These are phyloP conservation scores for Leishmania martiniquensis DNA, from an alignment of 208 protist genomes.

Conservation along the genomic window DNA sequence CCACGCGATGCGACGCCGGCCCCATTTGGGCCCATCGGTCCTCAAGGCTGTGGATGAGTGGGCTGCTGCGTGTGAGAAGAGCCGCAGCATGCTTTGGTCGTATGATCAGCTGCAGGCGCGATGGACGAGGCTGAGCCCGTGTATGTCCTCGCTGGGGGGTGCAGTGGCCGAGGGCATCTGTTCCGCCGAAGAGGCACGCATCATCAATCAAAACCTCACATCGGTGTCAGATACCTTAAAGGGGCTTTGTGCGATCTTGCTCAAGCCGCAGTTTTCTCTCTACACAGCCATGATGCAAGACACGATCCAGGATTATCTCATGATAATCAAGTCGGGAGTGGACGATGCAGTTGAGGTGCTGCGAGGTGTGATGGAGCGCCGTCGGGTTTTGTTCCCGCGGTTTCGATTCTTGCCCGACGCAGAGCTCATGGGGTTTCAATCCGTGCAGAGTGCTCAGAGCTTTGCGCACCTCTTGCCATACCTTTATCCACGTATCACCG, in stretches of 20 bases:
- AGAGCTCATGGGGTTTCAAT: constrained; percentile 84
- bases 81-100: constrained; percentile 47
- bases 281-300: constrained; percentile 93
- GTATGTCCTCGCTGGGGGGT: constrained; percentile 25
- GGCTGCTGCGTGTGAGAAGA: constrained; percentile 70
- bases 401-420: constrained; percentile 94
- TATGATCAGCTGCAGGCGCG: constrained; percentile 51
- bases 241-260: constrained; percentile 44
- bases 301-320: constrained; percentile 90
- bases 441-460: constrained; percentile 41
- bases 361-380: constrained; percentile 90
- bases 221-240: constrained; percentile 30
- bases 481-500: constrained; percentile 65
- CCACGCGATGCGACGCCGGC: constrained; percentile 47
- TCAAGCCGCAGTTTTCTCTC: constrained; percentile 86
- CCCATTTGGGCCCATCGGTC: constrained; percentile 58
- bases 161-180: constrained; percentile 13
- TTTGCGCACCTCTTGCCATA: constrained; percentile 59
- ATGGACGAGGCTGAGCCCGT: constrained; percentile 37
- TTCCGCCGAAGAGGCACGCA: constrained; percentile 3
- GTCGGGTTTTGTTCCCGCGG: constrained; percentile 88
- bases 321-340: constrained; percentile 81
- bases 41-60: constrained; percentile 72
- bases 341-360: constrained; percentile 92
- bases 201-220: constrained; percentile 13